Base-by-base conservation (phyloP, 306 rosid genomes). In the Nissolia schottii region DNA sequence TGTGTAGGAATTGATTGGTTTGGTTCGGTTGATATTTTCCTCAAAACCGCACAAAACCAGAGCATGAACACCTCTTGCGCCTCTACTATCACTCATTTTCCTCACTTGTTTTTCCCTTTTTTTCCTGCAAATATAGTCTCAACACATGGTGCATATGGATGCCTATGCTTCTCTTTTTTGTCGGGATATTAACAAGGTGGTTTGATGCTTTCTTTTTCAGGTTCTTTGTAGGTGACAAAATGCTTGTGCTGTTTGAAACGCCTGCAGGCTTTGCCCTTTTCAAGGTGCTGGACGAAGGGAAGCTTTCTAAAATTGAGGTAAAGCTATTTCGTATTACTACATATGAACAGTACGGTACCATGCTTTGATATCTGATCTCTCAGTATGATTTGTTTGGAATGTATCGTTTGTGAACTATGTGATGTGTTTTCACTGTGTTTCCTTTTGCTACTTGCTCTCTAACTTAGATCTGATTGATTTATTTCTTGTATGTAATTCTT, bases 231-330 rank as follows among this genome's bases (percentile, higher is more conserved):
- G 73, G 62, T 46, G 14, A 22, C 1, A 85, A 70, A 67, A 92
- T 92, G 97, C 90, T 89, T 18, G 84, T 89, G 10, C 53, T 92
- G 72, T 92, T 86, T 9, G 96, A 92, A 64, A 89, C 93, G 0
- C 85, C 91, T 7, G 97, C 89, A 16, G 97, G 97, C 6, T 89
- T 87, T 60, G 89, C 93, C 75, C 85, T 92, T 10, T 89, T 92
- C 57, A 87, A 87, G 79, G 94, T 92, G 23, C 69, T 89, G 65
- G 84, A 89, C 71, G 96, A 92, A 82, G 96, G 91, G 34, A 92
- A 87, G 64, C 90, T 92, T 51, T 70, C 85, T 6, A 86, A 87
- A 80, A 94, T 86, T 12, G 96, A 92, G 89, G 97, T 92, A 79
- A 46, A n/a, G n/a, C n/a, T n/a, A n/a, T n/a, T n/a, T n/a, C n/a